Conservation (phyloP, 768 basidiomycete species). For the Leccinellum rugosiceps region DNA sequence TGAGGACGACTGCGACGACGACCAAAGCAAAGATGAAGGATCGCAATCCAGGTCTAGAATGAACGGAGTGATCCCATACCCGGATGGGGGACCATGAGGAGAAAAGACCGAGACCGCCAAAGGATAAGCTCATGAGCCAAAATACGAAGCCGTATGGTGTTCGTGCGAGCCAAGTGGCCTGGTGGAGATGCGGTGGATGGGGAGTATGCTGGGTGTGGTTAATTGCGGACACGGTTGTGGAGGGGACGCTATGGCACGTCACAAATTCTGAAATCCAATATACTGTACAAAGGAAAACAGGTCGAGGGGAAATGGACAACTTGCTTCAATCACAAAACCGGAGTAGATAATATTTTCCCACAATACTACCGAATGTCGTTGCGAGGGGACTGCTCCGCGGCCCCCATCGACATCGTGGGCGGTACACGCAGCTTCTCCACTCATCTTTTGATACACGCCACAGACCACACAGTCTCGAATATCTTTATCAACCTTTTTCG, state of each 20-base stretch:
- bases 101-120: constrained; percentile 59
- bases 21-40: constrained; percentile 70
- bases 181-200: constrained; percentile 29
- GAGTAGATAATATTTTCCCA: constrained; percentile 28
- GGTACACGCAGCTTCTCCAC: not conserved
- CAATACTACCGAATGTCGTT: not conserved
- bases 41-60: constrained; percentile 61
- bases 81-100: constrained; percentile 54
- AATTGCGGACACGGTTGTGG: constrained; percentile 43
- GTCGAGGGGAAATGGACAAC: not conserved
- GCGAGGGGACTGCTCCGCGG: too few species aligned
- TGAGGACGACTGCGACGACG: constrained; percentile 62
- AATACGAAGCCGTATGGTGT: constrained; percentile 47
- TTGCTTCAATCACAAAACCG: constrained; percentile 16
- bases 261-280: constrained; percentile 13
- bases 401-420: not conserved
- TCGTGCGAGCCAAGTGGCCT: constrained; percentile 31
- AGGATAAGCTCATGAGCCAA: constrained; percentile 62
- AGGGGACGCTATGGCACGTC: constrained; percentile 14
- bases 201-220: constrained; percentile 24
- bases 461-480: not conserved
- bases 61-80: constrained; percentile 47
- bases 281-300: constrained; percentile 12
- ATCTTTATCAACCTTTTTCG: too few species aligned
- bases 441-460: too few species aligned